phyloP scores from a whole-genome alignment of 2,329 filamentous ascomycete genomes.

The Xenoacremonium recifei region DNA sequence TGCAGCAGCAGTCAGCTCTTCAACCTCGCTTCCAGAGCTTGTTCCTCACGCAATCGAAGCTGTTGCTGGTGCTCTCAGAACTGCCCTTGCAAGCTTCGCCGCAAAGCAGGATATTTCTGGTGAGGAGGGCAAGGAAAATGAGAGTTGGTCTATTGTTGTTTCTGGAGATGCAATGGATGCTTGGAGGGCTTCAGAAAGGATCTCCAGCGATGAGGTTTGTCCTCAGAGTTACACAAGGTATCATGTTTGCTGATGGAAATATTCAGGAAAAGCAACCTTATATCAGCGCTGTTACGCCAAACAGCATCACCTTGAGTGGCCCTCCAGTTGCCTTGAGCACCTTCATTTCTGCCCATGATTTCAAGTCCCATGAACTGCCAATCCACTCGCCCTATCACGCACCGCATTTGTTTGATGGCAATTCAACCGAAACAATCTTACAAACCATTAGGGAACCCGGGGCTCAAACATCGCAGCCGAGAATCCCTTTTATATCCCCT shows the following conservation, averaged over 20 bases:
- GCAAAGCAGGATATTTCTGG: constrained; percentile 11
- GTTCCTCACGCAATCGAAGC: constrained; percentile 18
- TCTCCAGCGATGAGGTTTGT: too few species aligned
- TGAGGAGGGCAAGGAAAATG: constrained; percentile 2
- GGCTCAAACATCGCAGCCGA: not conserved
- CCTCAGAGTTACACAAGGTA: too few species aligned
- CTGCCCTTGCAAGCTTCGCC: constrained; percentile 17
- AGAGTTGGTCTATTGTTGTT: constrained; percentile 17
- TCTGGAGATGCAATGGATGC: constrained; percentile 8
- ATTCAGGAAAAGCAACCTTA: constrained; percentile 14
- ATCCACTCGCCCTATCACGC: constrained; percentile 26
- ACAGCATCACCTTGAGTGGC: constrained; percentile 22
- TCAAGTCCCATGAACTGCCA: constrained; percentile 13
- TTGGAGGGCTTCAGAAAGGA: too few species aligned
- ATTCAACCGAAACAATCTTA: too few species aligned
- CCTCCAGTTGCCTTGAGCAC: constrained; percentile 15
- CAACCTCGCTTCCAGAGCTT: constrained; percentile 21
- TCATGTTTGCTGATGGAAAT: too few species aligned
- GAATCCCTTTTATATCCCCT: constrained; percentile 6
- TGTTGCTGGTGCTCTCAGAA: constrained; percentile 16
- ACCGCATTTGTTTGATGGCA: constrained; percentile 18
- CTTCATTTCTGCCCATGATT: constrained; percentile 12
- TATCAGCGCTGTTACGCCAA: constrained; percentile 23
- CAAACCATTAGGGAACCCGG: not conserved
- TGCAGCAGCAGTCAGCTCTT: constrained; percentile 23